phyloP scores from a whole-genome alignment of 2,329 filamentous ascomycete genomes.

The Hymenoscyphus occultus region DNA sequence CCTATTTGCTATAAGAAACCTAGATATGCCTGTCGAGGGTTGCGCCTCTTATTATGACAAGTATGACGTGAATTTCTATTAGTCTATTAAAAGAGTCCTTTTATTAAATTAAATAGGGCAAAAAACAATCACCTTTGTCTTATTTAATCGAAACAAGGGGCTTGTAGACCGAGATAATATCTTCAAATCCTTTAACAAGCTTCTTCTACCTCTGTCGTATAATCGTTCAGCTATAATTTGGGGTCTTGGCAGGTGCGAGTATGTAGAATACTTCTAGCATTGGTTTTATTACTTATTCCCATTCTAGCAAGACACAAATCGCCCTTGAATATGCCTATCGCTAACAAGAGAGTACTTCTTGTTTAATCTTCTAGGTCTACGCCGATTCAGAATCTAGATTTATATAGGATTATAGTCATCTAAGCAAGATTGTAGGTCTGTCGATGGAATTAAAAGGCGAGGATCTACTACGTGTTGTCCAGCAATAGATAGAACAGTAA shows the following conservation, averaged over 20 bases:
- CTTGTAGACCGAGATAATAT: neutral
- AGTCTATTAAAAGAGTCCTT: too few relatives aligned
- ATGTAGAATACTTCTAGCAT: neutral
- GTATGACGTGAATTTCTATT: too few relatives aligned
- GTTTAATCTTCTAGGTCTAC: constrained; percentile 41
- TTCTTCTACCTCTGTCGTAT: neutral
- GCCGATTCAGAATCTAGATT: constrained; percentile 38
- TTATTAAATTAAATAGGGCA: too few relatives aligned
- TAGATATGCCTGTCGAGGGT: too few relatives aligned
- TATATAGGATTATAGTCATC: constrained; percentile 33
- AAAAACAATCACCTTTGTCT: too few relatives aligned
- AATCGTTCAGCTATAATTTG: neutral
- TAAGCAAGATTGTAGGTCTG: constrained; percentile 26
- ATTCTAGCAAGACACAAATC: constrained; percentile 40
- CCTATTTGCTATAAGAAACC: too few relatives aligned
- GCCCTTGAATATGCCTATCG: constrained; percentile 39
- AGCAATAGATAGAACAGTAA: constrained; percentile 21
- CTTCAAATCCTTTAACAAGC: neutral
- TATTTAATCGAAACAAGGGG: neutral
- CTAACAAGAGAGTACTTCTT: constrained; percentile 25
- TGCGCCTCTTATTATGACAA: too few relatives aligned
- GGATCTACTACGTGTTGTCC: neutral
- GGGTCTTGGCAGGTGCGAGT: neutral
- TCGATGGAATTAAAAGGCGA: neutral
- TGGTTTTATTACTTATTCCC: constrained; percentile 9